Conservation (phyloP, 345 rosid genomes). For the Ceriops zippeliana region DNA sequence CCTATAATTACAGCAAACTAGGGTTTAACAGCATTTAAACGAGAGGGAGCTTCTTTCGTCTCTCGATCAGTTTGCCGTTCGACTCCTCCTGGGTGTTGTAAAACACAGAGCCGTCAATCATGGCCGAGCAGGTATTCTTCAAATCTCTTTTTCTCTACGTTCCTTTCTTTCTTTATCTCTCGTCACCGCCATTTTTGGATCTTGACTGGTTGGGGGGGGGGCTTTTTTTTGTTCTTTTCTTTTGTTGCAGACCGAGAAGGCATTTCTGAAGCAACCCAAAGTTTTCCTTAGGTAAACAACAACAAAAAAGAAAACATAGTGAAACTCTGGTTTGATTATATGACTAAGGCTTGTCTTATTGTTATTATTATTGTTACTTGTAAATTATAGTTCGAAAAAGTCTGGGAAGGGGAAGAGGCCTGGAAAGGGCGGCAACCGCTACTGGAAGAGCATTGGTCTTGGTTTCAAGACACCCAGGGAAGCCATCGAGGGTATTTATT, state of each 20-base stretch:
- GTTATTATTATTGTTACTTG: no score
- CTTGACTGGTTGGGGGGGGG: no score
- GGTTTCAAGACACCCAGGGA: constrained; percentile 96
- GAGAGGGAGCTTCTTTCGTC: no score
- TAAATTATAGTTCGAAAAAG: constrained; percentile 57
- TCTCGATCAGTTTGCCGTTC: no score
- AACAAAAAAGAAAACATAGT: no score
- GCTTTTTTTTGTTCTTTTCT: no score
- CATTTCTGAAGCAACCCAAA: constrained; percentile 84
- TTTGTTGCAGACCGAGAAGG: constrained; percentile 67
- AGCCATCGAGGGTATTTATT: constrained; percentile 63
- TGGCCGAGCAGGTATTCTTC: constrained; percentile 16
- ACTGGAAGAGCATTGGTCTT: constrained; percentile 80
- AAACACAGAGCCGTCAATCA: neutral
- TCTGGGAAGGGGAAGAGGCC: constrained; percentile 87
- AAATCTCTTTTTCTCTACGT: neutral
- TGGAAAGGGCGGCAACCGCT: constrained; percentile 94
- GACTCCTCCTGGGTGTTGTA: no score
- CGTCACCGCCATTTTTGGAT: neutral
- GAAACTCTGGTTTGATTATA: neutral
- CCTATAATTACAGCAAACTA: no score
- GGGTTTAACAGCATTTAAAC: no score
- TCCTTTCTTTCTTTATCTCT: neutral
- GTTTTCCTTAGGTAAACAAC: constrained; percentile 56
- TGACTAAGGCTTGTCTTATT: neutral